Conservation (phyloP, 257 asterid species). For the Solanum dulcamara region DNA sequence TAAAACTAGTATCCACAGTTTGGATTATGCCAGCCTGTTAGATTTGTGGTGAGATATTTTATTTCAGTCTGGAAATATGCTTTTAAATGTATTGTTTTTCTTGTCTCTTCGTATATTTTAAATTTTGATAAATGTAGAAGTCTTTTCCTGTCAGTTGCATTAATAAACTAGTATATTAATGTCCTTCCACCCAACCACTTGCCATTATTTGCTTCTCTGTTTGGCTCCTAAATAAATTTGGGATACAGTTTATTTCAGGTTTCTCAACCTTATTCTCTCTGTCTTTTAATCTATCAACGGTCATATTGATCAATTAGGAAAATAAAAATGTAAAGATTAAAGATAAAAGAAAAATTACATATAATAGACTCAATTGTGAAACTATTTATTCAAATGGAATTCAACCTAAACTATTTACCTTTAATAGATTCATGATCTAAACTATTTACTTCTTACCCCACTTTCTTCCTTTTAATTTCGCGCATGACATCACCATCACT, state of each 20-base stretch:
- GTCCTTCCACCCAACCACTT: neutral
- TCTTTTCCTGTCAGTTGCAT: neutral
- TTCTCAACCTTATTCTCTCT: neutral
- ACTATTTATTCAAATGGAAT: too few relatives aligned
- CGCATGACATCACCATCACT: too few relatives aligned
- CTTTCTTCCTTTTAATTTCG: too few relatives aligned
- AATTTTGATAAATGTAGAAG: neutral
- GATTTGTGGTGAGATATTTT: neutral
- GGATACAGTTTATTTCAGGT: neutral
- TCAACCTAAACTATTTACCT: too few relatives aligned
- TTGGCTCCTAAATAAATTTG: neutral
- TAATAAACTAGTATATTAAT: neutral
- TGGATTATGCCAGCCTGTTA: neutral
- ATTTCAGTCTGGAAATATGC: neutral
- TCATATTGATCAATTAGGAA: neutral
- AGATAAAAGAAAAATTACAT: too few relatives aligned
- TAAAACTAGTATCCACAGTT: neutral
- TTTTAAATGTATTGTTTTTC: neutral
- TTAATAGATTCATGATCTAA: too few relatives aligned
- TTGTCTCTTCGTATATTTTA: neutral
- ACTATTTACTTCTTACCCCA: too few relatives aligned
- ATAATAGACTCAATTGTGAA: too few relatives aligned
- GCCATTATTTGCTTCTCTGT: neutral
- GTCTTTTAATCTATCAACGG: neutral
- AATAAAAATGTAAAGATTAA: neutral